These are phyloP conservation scores for Rosa multiflora DNA, from an alignment of 306 rosid species.

Conservation along the genomic window DNA sequence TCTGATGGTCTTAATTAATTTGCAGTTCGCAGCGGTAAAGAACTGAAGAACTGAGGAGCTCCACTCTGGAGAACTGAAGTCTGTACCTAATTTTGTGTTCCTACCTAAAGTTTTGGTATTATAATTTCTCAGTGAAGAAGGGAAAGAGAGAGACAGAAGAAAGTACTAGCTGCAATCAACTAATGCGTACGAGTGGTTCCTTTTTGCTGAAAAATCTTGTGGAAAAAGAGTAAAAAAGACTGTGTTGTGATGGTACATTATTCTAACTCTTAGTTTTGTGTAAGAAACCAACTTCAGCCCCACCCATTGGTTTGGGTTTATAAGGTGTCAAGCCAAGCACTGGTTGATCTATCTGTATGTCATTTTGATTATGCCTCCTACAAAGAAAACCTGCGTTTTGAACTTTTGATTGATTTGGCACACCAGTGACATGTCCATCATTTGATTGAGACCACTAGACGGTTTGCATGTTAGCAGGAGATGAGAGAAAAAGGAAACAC, in stretches of 20 bases:
- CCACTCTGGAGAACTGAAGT: conserved; percentile 22
- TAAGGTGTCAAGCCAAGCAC: background rate
- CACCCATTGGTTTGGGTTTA: background rate
- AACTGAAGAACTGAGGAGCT: conserved; percentile 31
- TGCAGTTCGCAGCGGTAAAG: conserved; percentile 43
- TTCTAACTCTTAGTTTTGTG: background rate
- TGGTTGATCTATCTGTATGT: background rate
- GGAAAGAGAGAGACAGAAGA: background rate
- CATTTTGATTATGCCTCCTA: background rate
- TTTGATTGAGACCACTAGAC: background rate
- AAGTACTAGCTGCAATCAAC: conserved; percentile 20
- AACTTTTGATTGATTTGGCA: background rate
- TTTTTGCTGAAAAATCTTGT: conserved; percentile 34
- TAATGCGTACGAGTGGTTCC: conserved; percentile 32
- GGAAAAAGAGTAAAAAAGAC: conserved; percentile 31
- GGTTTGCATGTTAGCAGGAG: background rate
- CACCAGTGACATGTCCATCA: background rate
- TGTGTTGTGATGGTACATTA: background rate
- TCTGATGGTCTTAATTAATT: background rate
- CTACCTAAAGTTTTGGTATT: conserved; percentile 30
- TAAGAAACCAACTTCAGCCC: background rate
- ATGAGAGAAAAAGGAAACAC: background rate
- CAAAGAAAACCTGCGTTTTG: background rate
- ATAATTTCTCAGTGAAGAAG: conserved; percentile 17
- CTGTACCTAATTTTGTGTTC: conserved; percentile 16